These are phyloP conservation scores for Aciculosporium take DNA, from an alignment of 2,329 filamentous ascomycete genomes.

Conservation along the genomic window DNA sequence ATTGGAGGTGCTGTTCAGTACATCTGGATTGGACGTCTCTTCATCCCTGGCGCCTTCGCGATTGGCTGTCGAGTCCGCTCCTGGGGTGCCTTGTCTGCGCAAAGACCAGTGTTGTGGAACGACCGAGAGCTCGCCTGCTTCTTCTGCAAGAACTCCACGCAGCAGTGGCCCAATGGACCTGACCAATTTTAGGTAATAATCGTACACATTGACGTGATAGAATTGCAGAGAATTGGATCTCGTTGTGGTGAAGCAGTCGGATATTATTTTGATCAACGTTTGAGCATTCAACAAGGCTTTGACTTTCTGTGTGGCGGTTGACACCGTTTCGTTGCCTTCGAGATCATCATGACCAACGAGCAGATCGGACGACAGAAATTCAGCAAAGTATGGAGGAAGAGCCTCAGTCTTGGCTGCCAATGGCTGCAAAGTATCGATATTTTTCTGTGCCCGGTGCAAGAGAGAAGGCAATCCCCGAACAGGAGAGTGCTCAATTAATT, in stretches of 20 bases:
- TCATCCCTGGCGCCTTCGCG: conserved; percentile 9
- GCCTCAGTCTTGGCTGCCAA: conserved; percentile 40
- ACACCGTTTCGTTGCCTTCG: conserved; percentile 26
- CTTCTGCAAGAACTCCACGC: conserved; percentile 70
- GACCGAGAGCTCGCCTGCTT: conserved; percentile 57
- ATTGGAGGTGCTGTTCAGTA: conserved; percentile 13
- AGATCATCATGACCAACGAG: conserved; percentile 18
- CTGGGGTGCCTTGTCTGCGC: conserved; percentile 16
- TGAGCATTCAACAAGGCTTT: conserved; percentile 69
- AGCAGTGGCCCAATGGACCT: conserved; percentile 64
- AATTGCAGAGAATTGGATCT: conserved; percentile 53
- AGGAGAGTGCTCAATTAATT: conserved; percentile 67
- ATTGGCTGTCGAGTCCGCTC: conserved; percentile 11
- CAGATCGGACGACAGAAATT: conserved; percentile 40
- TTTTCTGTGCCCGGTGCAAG: conserved; percentile 55
- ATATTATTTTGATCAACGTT: conserved; percentile 60
- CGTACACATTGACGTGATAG: conserved; percentile 65
- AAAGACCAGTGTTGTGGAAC: conserved; percentile 56
- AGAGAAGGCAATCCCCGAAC: conserved; percentile 72
- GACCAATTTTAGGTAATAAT: conserved; percentile 66
- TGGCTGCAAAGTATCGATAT: conserved; percentile 52
- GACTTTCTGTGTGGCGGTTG: conserved; percentile 58
- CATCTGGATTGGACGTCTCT: conserved; percentile 19
- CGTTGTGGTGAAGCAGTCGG: conserved; percentile 57
- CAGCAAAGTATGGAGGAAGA: conserved; percentile 53